Percentiles rank a stretch among this genome's conserved stretches.
phyloP scores from a whole-genome alignment of 208 protist species.

The Trypanosoma congolense region DNA sequence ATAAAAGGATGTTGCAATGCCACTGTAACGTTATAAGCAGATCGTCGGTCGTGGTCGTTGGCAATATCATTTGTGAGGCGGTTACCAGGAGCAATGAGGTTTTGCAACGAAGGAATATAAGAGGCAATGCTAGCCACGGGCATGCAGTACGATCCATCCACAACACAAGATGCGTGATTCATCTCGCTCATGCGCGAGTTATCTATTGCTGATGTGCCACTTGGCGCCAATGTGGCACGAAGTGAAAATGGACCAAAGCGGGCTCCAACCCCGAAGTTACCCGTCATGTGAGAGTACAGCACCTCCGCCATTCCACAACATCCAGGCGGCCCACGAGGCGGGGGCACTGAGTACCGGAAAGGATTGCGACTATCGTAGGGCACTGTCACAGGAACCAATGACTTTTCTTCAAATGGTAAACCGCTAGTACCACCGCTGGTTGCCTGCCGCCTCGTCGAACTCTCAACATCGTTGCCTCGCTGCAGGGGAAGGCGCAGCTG shows the following conservation, averaged over 20 bases:
- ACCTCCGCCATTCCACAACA: conserved; percentile 17
- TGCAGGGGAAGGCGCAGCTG: conserved; percentile 35
- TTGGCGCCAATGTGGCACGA: background rate
- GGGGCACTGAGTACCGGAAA: background rate
- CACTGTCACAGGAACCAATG: background rate
- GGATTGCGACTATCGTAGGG: background rate
- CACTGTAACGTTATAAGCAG: conserved; percentile 1
- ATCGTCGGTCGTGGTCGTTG: no score
- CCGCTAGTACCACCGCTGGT: background rate
- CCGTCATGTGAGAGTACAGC: conserved; percentile 3
- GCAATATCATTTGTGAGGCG: no score
- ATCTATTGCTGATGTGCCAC: background rate
- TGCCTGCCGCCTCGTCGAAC: background rate
- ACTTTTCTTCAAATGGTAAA: background rate
- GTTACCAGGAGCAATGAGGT: no score
- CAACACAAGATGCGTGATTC: conserved; percentile 1
- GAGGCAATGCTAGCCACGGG: background rate
- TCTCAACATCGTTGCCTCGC: background rate
- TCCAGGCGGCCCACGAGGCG: conserved; percentile 1
- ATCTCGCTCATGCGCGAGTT: conserved; percentile 1
- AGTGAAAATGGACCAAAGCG: conserved; percentile 16
- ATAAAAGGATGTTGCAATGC: conserved; percentile 16
- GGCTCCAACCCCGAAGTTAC: conserved; percentile 8
- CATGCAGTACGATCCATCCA: conserved; percentile 9
- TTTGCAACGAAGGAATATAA: no score